Evolutionary conservation across 2,329 filamentous ascomycete species (phyloP).

Genomic region (Microascus cirrosus): DNA sequence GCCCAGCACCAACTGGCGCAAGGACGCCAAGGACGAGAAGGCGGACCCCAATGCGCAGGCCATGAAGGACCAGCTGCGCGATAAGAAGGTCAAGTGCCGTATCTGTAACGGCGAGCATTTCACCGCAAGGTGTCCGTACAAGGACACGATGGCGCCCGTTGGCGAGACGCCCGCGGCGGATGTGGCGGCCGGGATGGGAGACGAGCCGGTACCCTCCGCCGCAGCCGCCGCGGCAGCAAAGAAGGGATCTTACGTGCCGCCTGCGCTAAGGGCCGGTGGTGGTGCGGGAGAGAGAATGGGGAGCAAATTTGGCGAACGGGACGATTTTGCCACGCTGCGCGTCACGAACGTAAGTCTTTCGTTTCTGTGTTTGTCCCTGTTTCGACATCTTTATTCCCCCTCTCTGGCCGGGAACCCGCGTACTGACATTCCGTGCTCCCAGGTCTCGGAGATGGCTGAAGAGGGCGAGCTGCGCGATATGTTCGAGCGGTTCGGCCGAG

Average conservation of each 20-base stretch:
- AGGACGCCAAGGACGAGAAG: constrained; percentile 72
- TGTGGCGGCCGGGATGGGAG: constrained; percentile 41
- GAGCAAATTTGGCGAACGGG: constrained; percentile 84
- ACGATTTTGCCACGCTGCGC: constrained; percentile 90
- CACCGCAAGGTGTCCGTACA: constrained; percentile 97
- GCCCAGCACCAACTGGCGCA: constrained; percentile 87
- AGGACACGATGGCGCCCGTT: constrained; percentile 95
- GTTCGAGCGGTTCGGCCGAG: constrained; percentile 94
- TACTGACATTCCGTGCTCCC: constrained; percentile 9
- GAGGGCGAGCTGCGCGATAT: constrained; percentile 92
- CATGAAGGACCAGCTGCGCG: constrained; percentile 78
- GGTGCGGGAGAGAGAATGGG: constrained; percentile 64
- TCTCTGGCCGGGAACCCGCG: neutral
- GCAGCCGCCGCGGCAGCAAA: constrained; percentile 53
- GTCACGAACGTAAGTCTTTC: constrained; percentile 82
- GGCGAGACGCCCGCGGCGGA: constrained; percentile 47
- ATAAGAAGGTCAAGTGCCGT: constrained; percentile 99
- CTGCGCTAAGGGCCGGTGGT: constrained; percentile 69
- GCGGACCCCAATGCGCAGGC: constrained; percentile 61
- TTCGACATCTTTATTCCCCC: neutral
- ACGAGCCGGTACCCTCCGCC: constrained; percentile 33
- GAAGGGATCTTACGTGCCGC: constrained; percentile 84
- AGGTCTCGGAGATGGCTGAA: constrained; percentile 96
- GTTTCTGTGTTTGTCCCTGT: neutral
- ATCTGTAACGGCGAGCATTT: constrained; percentile 99